Conservation (phyloP, 2,329 filamentous ascomycete genomes). For the Metarhizium sp. region DNA sequence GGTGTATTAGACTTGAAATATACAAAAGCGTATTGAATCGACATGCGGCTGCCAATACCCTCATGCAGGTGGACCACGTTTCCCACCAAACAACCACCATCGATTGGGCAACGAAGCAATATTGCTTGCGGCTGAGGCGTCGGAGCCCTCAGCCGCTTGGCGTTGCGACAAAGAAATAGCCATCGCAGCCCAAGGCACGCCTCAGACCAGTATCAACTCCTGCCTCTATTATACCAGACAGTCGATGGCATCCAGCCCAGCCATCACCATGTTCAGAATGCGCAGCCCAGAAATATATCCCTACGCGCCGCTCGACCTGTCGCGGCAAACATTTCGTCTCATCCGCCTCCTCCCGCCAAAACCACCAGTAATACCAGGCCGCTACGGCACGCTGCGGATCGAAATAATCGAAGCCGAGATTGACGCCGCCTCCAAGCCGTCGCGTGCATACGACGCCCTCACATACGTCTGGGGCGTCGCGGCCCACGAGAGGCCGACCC, state of each 20-base stretch:
- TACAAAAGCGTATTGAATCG: too few relatives aligned
- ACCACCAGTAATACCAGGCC: conserved; percentile 10
- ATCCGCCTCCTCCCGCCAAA: conserved; percentile 14
- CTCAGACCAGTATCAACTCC: too few relatives aligned
- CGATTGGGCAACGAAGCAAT: not conserved
- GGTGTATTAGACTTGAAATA: too few relatives aligned
- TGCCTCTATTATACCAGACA: too few relatives aligned
- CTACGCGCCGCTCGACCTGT: conserved; percentile 7
- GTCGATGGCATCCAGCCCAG: too few relatives aligned
- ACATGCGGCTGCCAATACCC: too few relatives aligned
- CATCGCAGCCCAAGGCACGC: too few relatives aligned
- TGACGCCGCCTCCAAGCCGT: conserved; percentile 2
- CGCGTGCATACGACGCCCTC: conserved; percentile 17
- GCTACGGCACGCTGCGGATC: conserved; percentile 15
- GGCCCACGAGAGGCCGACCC: conserved; percentile 7
- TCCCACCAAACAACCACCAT: not conserved
- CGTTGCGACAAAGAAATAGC: not conserved
- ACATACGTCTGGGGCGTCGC: conserved; percentile 21
- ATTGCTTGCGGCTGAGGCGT: not conserved
- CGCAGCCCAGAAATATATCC: not conserved
- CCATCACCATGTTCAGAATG: not conserved
- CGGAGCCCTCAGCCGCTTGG: too few relatives aligned
- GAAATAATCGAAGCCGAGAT: conserved; percentile 16
- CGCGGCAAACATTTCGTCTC: conserved; percentile 14
- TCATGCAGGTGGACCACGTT: not conserved